Percentiles rank a stretch among this genome's conserved stretches.
phyloP scores from a whole-genome alignment of 2,329 filamentous ascomycete genomes.

The Emmonsiellopsis sp. region DNA sequence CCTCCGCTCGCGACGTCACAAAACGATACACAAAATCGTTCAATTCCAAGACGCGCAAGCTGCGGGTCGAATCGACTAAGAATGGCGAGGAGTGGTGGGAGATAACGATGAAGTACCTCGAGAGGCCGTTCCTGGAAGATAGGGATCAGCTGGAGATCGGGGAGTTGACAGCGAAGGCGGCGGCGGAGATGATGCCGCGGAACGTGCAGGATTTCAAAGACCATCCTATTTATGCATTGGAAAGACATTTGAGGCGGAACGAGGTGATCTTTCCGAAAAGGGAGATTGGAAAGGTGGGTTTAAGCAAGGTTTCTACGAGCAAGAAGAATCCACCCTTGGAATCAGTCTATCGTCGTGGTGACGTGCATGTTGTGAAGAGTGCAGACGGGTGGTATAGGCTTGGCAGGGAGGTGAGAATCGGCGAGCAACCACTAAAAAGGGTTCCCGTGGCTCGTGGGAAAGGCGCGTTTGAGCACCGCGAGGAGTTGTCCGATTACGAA shows the following conservation, averaged over 20 bases:
- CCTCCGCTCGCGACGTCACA: conserved; percentile 73
- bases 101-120: conserved; percentile 32
- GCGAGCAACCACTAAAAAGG: conserved; percentile 76
- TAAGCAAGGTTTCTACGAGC: conserved; percentile 30
- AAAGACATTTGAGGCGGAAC: conserved; percentile 72
- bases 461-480: not conserved
- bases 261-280: conserved; percentile 69
- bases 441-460: conserved; percentile 26
- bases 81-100: conserved; percentile 49
- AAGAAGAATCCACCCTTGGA: conserved; percentile 54
- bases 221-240: conserved; percentile 74
- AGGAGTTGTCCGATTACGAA: conserved; percentile 17
- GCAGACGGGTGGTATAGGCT: conserved; percentile 86
- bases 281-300: conserved; percentile 67
- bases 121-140: conserved; percentile 43
- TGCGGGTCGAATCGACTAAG: conserved; percentile 62
- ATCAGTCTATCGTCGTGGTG: conserved; percentile 68
- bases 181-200: conserved; percentile 72
- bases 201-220: conserved; percentile 82
- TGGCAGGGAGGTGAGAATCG: conserved; percentile 66
- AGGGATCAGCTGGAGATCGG: conserved; percentile 77
- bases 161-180: conserved; percentile 61
- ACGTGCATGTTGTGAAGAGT: conserved; percentile 69
- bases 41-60: conserved; percentile 77
- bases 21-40: conserved; percentile 78